Evolutionary conservation across 2,329 filamentous ascomycete genomes (phyloP).

Genomic region (Penicillium verrucosum): DNA sequence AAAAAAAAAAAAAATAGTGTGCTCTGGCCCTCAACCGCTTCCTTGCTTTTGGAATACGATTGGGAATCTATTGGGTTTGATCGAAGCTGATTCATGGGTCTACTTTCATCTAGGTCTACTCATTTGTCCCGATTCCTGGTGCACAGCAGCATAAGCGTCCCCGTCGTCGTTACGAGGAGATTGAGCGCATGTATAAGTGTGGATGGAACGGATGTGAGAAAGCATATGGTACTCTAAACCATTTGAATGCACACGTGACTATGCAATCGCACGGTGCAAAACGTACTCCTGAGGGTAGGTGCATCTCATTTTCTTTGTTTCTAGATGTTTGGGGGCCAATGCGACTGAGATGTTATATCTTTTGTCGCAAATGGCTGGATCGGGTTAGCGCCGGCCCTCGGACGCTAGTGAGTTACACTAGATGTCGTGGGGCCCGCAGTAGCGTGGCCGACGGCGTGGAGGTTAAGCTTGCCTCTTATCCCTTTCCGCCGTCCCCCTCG

Average conservation of each 20-base stretch:
- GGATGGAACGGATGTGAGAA: constrained; percentile 99
- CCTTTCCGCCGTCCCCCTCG: constrained; percentile 16
- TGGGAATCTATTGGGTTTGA: constrained; percentile 2
- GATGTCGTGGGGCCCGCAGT: constrained; percentile 52
- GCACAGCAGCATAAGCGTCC: constrained; percentile 97
- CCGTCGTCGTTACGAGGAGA: constrained; percentile 90
- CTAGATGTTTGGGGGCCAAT: constrained; percentile 5
- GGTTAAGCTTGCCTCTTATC: constrained; percentile 41
- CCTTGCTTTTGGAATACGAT: not conserved
- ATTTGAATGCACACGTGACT: constrained; percentile 95
- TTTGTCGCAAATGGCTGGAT: constrained; percentile 39
- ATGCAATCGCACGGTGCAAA: constrained; percentile 97
- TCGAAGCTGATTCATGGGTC: constrained; percentile 20
- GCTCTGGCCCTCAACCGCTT: constrained; percentile 17
- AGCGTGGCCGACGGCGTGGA: constrained; percentile 48
- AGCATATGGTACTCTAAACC: constrained; percentile 95
- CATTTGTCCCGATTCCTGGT: constrained; percentile 94
- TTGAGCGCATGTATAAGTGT: constrained; percentile 99
- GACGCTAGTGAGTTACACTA: constrained; percentile 49
- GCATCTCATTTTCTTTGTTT: constrained; percentile 5
- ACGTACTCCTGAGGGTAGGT: constrained; percentile 91
- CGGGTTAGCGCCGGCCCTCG: constrained; percentile 38
- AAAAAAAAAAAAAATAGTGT: constrained; percentile 18
- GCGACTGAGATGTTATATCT: constrained; percentile 19
- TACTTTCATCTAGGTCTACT: constrained; percentile 70